Base-by-base conservation (phyloP, 495 filamentous ascomycete species). In the Margaritispora aquatica region DNA sequence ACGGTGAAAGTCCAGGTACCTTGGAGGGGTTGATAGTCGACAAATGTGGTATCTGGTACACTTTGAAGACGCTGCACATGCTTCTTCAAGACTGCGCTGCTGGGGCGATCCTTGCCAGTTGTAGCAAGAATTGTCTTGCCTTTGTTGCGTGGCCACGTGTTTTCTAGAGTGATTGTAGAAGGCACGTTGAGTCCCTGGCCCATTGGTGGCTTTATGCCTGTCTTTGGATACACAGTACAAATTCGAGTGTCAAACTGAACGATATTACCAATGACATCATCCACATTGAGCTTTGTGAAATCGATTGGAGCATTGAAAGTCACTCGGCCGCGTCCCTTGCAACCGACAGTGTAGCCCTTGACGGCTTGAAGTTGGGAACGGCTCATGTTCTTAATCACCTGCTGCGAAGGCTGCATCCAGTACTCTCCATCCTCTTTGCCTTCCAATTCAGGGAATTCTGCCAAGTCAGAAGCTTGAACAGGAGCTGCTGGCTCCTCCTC, bases 151-250 rank as follows among this genome's bases (percentile, higher is more conserved):
- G 94, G 94, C 83, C 88, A 97, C 2, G 93, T 95, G 65, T 96
- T 90, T 69, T 92, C 85, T 11, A 98, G 81, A 17, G 79, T 81
- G 53, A 98, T 88, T 5, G 84, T 82, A 0, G 94, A 89, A 1
- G 92, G 92, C 3, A 96, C 88, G 64, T 98, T 98, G 59, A 98
- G 78, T 7, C 90, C 92, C 65, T 89, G 88, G 50, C 95, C 95
- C 54, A 81, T 77, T 2, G 85, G 76, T 20, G 94, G 89, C 74
- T 97, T 97, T 63, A 82, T 80, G 0, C 77, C 73, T 29, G 80
- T 74, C 34, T 88, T 83, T 9, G 88, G 84, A 66, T 97, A 98
- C 19, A 97, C 92, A 1, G 93, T 95, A 47, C 89, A 86, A 27
- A 84, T 84, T 19, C 94, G 87, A 51, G 85, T 75, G 10, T 77